phyloP scores from a whole-genome alignment of 2,329 filamentous ascomycete genomes.

The Pyricularia grisea region DNA sequence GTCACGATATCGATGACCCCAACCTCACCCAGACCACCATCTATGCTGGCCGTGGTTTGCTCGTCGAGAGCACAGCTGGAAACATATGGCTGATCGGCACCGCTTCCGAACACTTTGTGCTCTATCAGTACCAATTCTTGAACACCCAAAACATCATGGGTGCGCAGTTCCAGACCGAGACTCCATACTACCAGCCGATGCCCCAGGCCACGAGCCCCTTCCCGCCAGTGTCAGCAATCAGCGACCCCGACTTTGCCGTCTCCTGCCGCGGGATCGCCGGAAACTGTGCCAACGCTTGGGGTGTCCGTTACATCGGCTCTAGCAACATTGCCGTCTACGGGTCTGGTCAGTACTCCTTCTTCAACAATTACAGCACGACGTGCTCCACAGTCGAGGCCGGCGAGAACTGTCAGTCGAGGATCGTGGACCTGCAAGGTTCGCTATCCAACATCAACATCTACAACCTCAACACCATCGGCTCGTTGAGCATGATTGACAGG shows the following conservation, averaged over 20 bases:
- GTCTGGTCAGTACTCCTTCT: slow-evolving; percentile 60
- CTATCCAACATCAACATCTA: slow-evolving; percentile 25
- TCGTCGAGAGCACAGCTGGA: slow-evolving; percentile 23
- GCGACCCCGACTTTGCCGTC: slow-evolving; percentile 42
- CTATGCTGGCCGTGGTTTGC: slow-evolving; percentile 38
- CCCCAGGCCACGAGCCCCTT: slow-evolving; percentile 52
- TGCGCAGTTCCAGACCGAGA: slow-evolving; percentile 58
- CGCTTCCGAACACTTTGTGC: slow-evolving; percentile 37
- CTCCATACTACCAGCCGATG: slow-evolving; percentile 50
- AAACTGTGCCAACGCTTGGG: slow-evolving; percentile 51
- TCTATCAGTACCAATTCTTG: slow-evolving; percentile 50
- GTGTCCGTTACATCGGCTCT: slow-evolving; percentile 49
- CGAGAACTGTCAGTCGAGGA: slow-evolving; percentile 36
- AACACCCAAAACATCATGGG: slow-evolving; percentile 52
- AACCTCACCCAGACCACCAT: slow-evolving; percentile 36
- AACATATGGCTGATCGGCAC: slow-evolving; percentile 35
- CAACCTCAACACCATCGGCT: slow-evolving; percentile 35
- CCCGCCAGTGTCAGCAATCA: slow-evolving; percentile 24
- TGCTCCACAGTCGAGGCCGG: slow-evolving; percentile 35
- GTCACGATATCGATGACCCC: slow-evolving; percentile 22
- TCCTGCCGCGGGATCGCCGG: slow-evolving; percentile 23
- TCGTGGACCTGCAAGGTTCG: slow-evolving; percentile 22
- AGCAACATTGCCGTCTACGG: slow-evolving; percentile 50
- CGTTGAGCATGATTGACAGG: slow-evolving; percentile 27
- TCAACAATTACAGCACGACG: slow-evolving; percentile 48